Conservation (phyloP, 805 yeast genomes). For the Metschnikowia colocasiae region DNA sequence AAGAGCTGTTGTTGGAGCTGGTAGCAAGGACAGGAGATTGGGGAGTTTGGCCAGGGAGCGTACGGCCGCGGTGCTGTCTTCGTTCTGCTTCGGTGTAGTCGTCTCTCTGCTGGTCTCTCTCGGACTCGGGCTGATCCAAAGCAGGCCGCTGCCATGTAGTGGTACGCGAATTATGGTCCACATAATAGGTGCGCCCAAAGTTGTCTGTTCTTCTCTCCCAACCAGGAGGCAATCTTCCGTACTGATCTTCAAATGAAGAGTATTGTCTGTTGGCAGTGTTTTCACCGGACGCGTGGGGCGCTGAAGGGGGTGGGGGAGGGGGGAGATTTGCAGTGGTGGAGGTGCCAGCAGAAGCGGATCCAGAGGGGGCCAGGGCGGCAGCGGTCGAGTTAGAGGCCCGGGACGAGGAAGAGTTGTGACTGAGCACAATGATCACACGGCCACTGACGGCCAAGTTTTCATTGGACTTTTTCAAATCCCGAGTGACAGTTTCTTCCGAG, state of each 20-base stretch:
- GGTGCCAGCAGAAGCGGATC: constrained; percentile 9
- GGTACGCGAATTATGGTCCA: constrained; percentile 94
- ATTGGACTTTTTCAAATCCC: constrained; percentile 87
- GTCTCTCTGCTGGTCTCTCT: constrained; percentile 58
- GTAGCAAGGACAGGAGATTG: constrained; percentile 27
- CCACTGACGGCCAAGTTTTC: constrained; percentile 94
- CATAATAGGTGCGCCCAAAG: constrained; percentile 95
- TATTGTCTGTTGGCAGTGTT: constrained; percentile 52
- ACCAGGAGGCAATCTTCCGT: constrained; percentile 95
- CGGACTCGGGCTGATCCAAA: constrained; percentile 71
- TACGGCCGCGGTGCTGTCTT: constrained; percentile 84
- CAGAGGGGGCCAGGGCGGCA: constrained; percentile 9
- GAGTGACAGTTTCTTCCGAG: constrained; percentile 82
- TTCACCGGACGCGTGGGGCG: constrained; percentile 1
- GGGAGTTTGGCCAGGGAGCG: constrained; percentile 66
- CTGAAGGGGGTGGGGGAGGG: constrained; percentile 6
- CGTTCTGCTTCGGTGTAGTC: constrained; percentile 81
- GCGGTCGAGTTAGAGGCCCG: constrained; percentile 8
- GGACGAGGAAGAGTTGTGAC: constrained; percentile 36
- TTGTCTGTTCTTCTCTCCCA: constrained; percentile 99
- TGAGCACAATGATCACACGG: constrained; percentile 72
- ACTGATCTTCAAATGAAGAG: constrained; percentile 94
- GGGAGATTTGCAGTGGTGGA: constrained; percentile 14
- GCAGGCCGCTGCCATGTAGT: constrained; percentile 99
- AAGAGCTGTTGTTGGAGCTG: constrained; percentile 18